Evolutionary conservation across 129 eudicot genomes (phyloP), one percentile per base, ranked within the genome.

Genomic region (Flaveria brownii): DNA sequence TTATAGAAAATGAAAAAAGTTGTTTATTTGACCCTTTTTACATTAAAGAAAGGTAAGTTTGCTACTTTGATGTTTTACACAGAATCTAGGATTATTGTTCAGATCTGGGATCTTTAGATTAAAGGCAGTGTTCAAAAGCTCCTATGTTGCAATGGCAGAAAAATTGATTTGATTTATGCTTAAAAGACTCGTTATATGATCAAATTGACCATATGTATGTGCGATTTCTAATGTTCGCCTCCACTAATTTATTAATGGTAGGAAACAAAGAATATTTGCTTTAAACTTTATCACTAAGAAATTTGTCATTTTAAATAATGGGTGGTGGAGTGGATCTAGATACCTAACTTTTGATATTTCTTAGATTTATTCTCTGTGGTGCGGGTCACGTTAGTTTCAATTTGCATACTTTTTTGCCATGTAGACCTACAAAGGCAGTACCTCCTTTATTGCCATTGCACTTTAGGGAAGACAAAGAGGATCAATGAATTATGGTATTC

Each of bases 301-400:
- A 22, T 14, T 11, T 59, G 22, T 8, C 47, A 12, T 25, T 72
- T 59, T 67, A 52, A 68, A 71, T 47, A 39, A 71, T 70, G 79
- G 60, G 78, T 71, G 81, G 64, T 76, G 39, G 73, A 80, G 70
- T 80, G 78, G 76, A 55, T 75, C 77, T 49, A 25, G 52, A 78
- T 59, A 49, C 72, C 82, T 46, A 73, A 83, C 70, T 78, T 78
- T 7, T 13, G 46, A 66, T 50, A 60, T 78, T 54, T 50, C 54
- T 77, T 75, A 62, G 61, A 74, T 42, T 61, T 68, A 70, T 68
- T 77, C 75, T 61, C 23, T 47, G 71, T 52, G 54, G 62, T 77
- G 79, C 55, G 82, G 82, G 78, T 60, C 86, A 82, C 39, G 49
- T 77, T 77, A 72, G 67, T 61, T 81, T 81, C 75, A 73, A 74